phyloP scores from a whole-genome alignment of 1,284 basidiomycete species.

The Ceratobasidium papillatum region DNA sequence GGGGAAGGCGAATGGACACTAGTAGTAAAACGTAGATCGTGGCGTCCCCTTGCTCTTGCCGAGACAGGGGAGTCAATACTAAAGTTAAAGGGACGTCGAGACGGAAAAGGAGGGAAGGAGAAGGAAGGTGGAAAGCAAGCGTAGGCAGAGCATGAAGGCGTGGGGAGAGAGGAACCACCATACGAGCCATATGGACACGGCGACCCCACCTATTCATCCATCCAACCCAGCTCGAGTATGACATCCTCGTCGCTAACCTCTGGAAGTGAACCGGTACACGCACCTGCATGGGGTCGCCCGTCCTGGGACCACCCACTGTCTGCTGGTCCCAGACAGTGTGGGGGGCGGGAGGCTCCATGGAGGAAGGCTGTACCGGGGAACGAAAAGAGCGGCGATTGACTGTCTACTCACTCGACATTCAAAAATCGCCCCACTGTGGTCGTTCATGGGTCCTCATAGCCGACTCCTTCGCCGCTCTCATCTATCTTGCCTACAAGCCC shows the following conservation, averaged over 20 bases:
- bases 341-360: not conserved
- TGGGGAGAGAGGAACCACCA: not conserved
- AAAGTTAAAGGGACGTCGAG: not conserved
- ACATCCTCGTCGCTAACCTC: not conserved
- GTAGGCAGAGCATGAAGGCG: not conserved
- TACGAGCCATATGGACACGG: not conserved
- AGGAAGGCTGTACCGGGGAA: not conserved
- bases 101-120: not conserved
- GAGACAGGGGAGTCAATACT: too few relatives aligned
- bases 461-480: not conserved
- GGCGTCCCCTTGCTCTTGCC: not conserved
- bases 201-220: not conserved
- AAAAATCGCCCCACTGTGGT: not conserved
- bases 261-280: not conserved
- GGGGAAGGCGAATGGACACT: too few relatives aligned
- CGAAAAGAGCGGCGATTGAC: not conserved
- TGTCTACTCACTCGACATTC: too few relatives aligned
- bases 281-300: not conserved
- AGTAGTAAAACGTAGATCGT: too few relatives aligned
- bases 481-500: not conserved
- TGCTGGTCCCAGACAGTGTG: conserved; percentile 6
- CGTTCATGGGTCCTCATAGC: not conserved
- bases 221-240: too few relatives aligned
- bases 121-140: not conserved
- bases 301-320: not conserved